phyloP scores from a whole-genome alignment of 495 filamentous ascomycete species.

The Xylaria palmicola region DNA sequence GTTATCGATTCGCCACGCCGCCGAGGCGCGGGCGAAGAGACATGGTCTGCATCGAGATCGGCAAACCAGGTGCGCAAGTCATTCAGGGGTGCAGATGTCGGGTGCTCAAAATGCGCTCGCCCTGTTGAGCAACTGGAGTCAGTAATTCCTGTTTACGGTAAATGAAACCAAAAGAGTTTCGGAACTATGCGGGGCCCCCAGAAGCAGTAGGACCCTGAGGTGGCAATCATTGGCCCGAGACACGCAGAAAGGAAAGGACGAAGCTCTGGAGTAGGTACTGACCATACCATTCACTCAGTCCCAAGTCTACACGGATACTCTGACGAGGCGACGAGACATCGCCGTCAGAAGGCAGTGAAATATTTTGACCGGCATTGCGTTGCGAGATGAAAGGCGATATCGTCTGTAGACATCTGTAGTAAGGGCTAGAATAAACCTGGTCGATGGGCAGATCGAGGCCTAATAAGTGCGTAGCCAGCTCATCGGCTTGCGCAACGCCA shows the following conservation, averaged over 20 bases:
- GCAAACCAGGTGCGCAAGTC: constrained; percentile 66
- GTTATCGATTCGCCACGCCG: constrained; percentile 72
- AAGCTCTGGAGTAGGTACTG: too few species aligned
- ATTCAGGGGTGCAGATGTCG: constrained; percentile 62
- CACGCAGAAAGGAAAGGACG: too few species aligned
- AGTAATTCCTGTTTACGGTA: too few species aligned
- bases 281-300: constrained; percentile 91
- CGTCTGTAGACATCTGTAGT: constrained; percentile 91
- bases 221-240: too few species aligned
- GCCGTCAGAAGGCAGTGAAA: constrained; percentile 12
- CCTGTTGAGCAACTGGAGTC: too few species aligned
- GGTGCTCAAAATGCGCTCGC: constrained; percentile 78
- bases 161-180: too few species aligned
- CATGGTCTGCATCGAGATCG: constrained; percentile 52
- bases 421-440: constrained; percentile 79
- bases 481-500: constrained; percentile 78
- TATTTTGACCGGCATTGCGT: constrained; percentile 9
- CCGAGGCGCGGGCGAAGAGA: constrained; percentile 61
- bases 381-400: constrained; percentile 61
- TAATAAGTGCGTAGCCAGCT: constrained; percentile 68
- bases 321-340: constrained; percentile 8
- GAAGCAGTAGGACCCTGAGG: too few species aligned
- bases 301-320: constrained; percentile 68
- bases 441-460: constrained; percentile 64
- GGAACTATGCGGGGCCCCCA: too few species aligned